Evolutionary conservation across 2,329 filamentous ascomycete genomes (phyloP).

Genomic region (Helicocarpus griseus): DNA sequence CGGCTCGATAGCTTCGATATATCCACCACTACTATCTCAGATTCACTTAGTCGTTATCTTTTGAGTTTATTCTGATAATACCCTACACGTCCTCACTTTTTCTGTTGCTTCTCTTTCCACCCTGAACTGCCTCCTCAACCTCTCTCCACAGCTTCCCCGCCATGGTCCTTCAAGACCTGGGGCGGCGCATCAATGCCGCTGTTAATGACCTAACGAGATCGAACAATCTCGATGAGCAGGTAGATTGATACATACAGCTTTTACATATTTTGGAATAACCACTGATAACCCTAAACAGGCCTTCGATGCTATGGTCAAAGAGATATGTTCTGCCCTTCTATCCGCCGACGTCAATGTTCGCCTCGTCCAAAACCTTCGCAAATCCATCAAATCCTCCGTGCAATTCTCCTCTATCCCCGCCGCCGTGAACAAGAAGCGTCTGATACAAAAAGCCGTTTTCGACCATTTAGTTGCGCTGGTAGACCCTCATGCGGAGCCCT

Average conservation of each 20-base stretch:
- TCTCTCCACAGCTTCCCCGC: conserved; percentile 14
- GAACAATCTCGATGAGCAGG: conserved; percentile 93
- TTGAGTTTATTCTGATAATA: neutral
- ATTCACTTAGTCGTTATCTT: neutral
- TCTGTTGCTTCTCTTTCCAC: neutral
- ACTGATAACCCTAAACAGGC: conserved; percentile 45
- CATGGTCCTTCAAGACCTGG: conserved; percentile 99
- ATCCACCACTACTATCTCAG: neutral
- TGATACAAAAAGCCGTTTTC: conserved; percentile 96
- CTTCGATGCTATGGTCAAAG: conserved; percentile 96
- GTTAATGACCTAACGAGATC: conserved; percentile 88
- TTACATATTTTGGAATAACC: conserved; percentile 8
- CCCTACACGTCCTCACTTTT: neutral
- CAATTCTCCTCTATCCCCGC: conserved; percentile 91
- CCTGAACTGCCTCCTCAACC: neutral
- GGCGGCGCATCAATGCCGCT: conserved; percentile 94
- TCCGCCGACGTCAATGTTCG: conserved; percentile 96
- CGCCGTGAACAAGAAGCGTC: conserved; percentile 92
- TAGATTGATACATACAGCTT: conserved; percentile 23
- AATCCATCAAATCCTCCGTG: conserved; percentile 81
- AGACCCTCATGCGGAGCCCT: conserved; percentile 87
- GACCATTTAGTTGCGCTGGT: conserved; percentile 94
- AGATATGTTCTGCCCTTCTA: conserved; percentile 89
- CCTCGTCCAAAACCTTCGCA: conserved; percentile 81
- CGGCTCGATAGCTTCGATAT: neutral